These are phyloP conservation scores for Barnettozyma salicaria DNA, from an alignment of 805 yeast species.

Conservation along the genomic window DNA sequence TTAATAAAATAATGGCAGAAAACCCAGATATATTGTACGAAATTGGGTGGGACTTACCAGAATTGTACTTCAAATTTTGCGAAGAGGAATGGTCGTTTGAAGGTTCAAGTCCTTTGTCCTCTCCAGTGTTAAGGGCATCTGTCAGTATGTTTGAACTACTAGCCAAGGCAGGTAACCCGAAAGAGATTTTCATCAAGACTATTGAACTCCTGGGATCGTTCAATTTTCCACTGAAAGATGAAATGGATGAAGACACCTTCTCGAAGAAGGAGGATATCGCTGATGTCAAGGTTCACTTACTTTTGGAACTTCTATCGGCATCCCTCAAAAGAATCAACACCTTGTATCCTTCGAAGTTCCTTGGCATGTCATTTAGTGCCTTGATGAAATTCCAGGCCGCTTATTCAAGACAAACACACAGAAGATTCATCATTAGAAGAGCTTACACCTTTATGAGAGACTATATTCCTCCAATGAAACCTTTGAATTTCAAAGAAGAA, in stretches of 20 bases:
- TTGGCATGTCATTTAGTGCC: conserved; percentile 61
- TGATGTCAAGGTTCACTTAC: conserved; percentile 51
- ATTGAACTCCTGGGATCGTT: conserved; percentile 55
- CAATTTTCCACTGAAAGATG: conserved; percentile 10
- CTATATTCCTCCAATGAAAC: conserved; percentile 43
- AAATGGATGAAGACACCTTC: neutral
- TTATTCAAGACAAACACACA: conserved; percentile 33
- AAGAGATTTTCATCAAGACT: conserved; percentile 66
- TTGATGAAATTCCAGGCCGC: conserved; percentile 44
- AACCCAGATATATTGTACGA: conserved; percentile 50
- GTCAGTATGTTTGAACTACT: conserved; percentile 55
- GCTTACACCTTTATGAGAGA: conserved; percentile 58
- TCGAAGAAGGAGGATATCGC: conserved; percentile 13
- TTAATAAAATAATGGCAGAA: conserved; percentile 39
- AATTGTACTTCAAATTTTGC: conserved; percentile 51
- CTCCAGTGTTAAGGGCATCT: conserved; percentile 15
- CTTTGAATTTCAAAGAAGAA: conserved; percentile 32
- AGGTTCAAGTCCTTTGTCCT: no score
- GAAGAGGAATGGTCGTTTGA: conserved; percentile 34
- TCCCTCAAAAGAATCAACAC: conserved; percentile 60
- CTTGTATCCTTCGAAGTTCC: conserved; percentile 70
- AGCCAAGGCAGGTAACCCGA: conserved; percentile 69
- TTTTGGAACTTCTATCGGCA: conserved; percentile 58
- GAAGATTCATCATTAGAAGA: conserved; percentile 50
- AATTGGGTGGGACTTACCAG: conserved; percentile 92